A percentile compares a stretch with the other conserved stretches of the same genome.
Evolutionary conservation across 495 filamentous ascomycete species (phyloP).

Genomic region (Talaromyces proteolyticus): DNA sequence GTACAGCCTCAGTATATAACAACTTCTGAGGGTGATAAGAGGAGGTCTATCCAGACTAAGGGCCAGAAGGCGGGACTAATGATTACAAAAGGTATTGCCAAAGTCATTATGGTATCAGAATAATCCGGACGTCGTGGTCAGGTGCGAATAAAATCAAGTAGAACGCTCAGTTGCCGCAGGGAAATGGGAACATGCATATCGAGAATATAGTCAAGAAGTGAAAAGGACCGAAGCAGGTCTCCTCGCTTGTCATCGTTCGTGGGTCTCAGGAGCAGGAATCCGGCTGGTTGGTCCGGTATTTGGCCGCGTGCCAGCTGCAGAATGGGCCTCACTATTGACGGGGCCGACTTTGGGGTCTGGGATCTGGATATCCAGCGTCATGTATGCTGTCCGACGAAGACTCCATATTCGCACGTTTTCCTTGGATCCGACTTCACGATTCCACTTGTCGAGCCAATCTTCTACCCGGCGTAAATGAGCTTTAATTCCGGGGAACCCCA

Average conservation of each 20-base stretch:
- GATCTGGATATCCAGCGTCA: slow-evolving; percentile 84
- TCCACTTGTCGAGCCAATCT: slow-evolving; percentile 76
- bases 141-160: slow-evolving; percentile 14
- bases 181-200: slow-evolving; percentile 4
- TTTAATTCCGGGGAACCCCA: slow-evolving; percentile 70
- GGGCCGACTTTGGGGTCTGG: slow-evolving; percentile 68
- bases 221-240: neutral
- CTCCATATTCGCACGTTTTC: slow-evolving; percentile 66
- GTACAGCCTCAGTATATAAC: too few species aligned
- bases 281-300: slow-evolving; percentile 18
- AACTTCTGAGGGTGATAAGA: too few species aligned
- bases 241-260: neutral
- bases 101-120: slow-evolving; percentile 7
- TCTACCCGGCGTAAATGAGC: slow-evolving; percentile 60
- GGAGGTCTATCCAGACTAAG: too few species aligned
- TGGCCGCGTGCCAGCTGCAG: slow-evolving; percentile 32
- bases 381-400: slow-evolving; percentile 76
- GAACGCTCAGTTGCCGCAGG: slow-evolving; percentile 7
- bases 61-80: neutral
- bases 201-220: slow-evolving; percentile 6
- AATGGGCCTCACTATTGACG: slow-evolving; percentile 32
- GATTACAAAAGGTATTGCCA: slow-evolving; percentile 8
- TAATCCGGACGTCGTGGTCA: slow-evolving; percentile 25
- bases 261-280: neutral
- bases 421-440: slow-evolving; percentile 51